Evolutionary conservation across 1,139 yeast genomes (phyloP), one percentile per base, ranked within the genome.

Genomic region (Candida buenavistaensis): DNA sequence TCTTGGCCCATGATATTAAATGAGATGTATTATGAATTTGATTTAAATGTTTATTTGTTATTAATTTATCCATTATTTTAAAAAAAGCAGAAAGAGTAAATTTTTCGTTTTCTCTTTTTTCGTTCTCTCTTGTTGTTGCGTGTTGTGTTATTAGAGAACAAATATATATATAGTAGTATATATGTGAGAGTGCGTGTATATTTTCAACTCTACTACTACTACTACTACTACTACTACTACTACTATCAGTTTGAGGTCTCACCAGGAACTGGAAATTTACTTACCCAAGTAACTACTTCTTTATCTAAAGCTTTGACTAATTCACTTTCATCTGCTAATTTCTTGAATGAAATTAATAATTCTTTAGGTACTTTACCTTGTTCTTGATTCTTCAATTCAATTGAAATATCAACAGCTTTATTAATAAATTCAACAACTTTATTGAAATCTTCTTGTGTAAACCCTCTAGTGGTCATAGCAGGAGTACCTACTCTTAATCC

Each of bases 401-500:
- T 59, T 13, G 90, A 73, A 44, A 83, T 67, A 17, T 79, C 75
- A 41, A 86, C 94, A 20, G 96, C 95, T 50, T 67, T 68, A 56
- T 84, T 83, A 58, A 90, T 82, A 69, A 78, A 88, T 40, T 73
- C 77, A 17, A 90, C 86, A 39, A 90, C 92, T 57, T 78, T 74
- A 46, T 71, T 79, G 52, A 90, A 90, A 53, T 90, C 97, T 30
- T 65, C 75, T 44, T 76, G 78, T 28, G 84, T 82, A 53, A 90
- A 83, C 19, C 97, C 97, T 72, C 97, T 83, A 35, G 97, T 88
- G 45, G 97, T 85, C 97, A 90, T 90, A 40, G 97, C 97, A 39
- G 97, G 97, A 29, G 97, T 87, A 51, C 97, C 97, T 41, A 90
- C 88, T 73, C 97, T 84, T 55, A 90, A 74, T 49, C 97, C 97